Base-by-base conservation (phyloP, 495 filamentous ascomycete species). In the Lophiotrema nucula region DNA sequence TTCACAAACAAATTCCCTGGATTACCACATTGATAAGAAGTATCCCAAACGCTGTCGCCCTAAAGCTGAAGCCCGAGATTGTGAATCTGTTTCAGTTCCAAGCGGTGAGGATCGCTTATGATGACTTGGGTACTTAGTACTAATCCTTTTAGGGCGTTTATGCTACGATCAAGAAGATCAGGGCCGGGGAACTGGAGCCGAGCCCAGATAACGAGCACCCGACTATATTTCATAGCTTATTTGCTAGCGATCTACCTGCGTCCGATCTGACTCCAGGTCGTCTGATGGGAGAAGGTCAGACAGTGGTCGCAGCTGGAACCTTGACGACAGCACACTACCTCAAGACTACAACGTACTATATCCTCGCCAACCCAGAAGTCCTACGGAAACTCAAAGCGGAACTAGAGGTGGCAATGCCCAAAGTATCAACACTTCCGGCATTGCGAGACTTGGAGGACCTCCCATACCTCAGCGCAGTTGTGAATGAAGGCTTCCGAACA, bases 321-420 rank as follows among this genome's bases (percentile, higher is more conserved):
- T 67, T 70, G n/a, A 74, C 72, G 3, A 70, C 71, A 1, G 61
- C 67, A 2, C 27, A 63, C 15, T 55, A 62, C 0, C 46, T 75
- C 31, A 62, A 58, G 0, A 44, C 68, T 2, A 53, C 61, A 3
- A 57, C 48, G 22, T 76, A 67, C 51, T 54, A 75, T 56, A 43
- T 76, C 4, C 47, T 67, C 0, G 47, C 26, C 16, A 58, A 74
- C 57, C 54, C 56, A 16, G 5, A 24, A 0, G 55, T 69, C 5
- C 22, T 43, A 1, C 4, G 37, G 4, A 8, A 21, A 1, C 57
- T 60, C 15, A 15, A 16, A 2, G 28, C 23, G 6, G 57, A 60
- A 33, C 57, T 60, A 11, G 12, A 8, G 1, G 23, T 0, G 1
- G 57, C 49, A 15, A 53, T 60, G 11, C 57, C 57, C 12, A 33